Base-by-base conservation (phyloP, 2,329 filamentous ascomycete genomes). In the Ophiocordyceps camponoti-leonardi region DNA sequence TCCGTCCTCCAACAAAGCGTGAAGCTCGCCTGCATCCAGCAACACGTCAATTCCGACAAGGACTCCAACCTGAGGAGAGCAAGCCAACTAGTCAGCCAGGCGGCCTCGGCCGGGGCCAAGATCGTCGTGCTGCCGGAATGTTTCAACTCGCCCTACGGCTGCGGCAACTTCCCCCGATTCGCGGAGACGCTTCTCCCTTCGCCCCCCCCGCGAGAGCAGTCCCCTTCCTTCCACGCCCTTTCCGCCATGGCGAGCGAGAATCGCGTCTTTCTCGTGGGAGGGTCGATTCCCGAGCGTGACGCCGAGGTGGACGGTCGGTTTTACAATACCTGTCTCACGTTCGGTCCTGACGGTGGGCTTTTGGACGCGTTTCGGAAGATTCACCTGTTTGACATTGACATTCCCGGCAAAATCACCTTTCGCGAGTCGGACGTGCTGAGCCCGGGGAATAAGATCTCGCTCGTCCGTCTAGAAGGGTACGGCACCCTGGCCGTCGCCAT, bases 81-180 rank as follows among this genome's bases (percentile, higher is more conserved):
- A 13, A 81, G 84, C 47, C 71, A 73, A 41, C 88, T 92, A 60
- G 87, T 96, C 48, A 74, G 86, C 50, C 80, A 86, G 61, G 90
- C 92, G 6, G 81, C 86, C 22, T 63, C 68, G 23, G 68, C 68
- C 4, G 90, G 90, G 53, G 86, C 90, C 49, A 79, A 83, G 47
- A 79, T 98, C 48, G 81, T 96, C 52, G 86, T 96, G 31, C 76
- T 98, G 18, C 92, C 92, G 33, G 92, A 98, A 68, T 98, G 92
- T 72, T 98, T 98, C 78, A 98, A 98, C 70, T 93, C 85, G 40
- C 92, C 92, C 10, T 98, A 98, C 65, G 92, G 92, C 53, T 87
- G 80, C 52, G 63, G 86, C 58, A 88, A 81, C 71, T 98, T 98
- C 66, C 82, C 88, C 45, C 76, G 80, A 49, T 96, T 96, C 63